Conservation (phyloP, 805 yeast species). For the Candida tallmaniae region DNA sequence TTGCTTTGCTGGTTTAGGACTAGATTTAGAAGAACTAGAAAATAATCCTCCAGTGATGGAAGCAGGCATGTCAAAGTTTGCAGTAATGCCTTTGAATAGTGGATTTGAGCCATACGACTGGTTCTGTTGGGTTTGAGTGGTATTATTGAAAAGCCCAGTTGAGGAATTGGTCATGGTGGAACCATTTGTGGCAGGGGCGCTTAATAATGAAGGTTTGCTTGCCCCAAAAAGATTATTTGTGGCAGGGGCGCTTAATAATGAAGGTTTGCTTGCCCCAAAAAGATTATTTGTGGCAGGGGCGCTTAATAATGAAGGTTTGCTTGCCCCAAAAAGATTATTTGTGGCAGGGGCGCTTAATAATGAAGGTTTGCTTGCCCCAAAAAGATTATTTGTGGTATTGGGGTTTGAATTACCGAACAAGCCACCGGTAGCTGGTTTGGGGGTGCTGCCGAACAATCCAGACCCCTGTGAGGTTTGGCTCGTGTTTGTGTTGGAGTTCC, state of each 20-base stretch:
- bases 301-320: no score
- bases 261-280: no score
- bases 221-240: no score
- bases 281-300: slow-evolving; percentile 18
- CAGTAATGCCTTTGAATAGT: slow-evolving; percentile 8
- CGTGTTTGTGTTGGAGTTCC: slow-evolving; percentile 14
- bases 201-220: no score
- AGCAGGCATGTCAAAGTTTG: slow-evolving; percentile 11
- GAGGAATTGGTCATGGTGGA: slow-evolving; percentile 5
- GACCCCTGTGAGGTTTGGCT: slow-evolving; percentile 1
- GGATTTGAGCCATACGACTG: slow-evolving; percentile 8
- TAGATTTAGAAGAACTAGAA: neutral
- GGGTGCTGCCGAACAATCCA: neutral
- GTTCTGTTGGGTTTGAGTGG: neutral
- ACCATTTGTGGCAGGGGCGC: no score
- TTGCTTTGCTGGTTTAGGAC: slow-evolving; percentile 3
- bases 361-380: no score
- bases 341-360: no score
- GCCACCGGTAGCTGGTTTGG: slow-evolving; percentile 1
- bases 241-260: no score
- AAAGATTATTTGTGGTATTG: slow-evolving; percentile 12
- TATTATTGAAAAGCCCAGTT: slow-evolving; percentile 10
- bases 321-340: no score
- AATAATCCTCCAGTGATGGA: slow-evolving; percentile 12
- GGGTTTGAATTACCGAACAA: slow-evolving; percentile 16